These are phyloP conservation scores for Backusella luteola DNA, from an alignment of 192 early-diverging fungal species.

Conservation along the genomic window DNA sequence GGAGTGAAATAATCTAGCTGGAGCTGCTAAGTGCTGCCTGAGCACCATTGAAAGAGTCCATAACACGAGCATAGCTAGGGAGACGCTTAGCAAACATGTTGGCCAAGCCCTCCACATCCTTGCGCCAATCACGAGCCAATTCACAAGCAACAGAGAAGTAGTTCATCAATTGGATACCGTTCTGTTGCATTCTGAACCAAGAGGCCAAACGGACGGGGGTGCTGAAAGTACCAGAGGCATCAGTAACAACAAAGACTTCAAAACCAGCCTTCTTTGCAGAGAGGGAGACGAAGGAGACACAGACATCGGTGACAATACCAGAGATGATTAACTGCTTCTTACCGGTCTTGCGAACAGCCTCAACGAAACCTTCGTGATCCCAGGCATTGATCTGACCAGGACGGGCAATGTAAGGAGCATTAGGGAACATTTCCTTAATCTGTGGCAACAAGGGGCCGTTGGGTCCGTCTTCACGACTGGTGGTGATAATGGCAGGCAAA, in stretches of 20 bases:
- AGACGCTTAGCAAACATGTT: conserved; percentile 25
- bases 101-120: conserved; percentile 23
- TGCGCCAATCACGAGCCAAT: conserved; percentile 32
- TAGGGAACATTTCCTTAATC: conserved; percentile 28
- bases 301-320: conserved; percentile 39
- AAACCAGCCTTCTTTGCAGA: conserved; percentile 38
- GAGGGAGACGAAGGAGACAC: conserved; percentile 30
- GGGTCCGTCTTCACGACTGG: conserved; percentile 33
- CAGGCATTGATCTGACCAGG: conserved; percentile 37
- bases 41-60: conserved; percentile 24
- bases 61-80: conserved; percentile 24
- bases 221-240: conserved; percentile 36
- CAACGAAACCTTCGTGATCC: conserved; percentile 25
- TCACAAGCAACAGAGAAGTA: conserved; percentile 34
- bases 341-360: conserved; percentile 32
- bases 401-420: conserved; percentile 27
- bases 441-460: conserved; percentile 25
- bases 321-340: conserved; percentile 33
- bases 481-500: conserved; percentile 28
- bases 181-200: conserved; percentile 29
- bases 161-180: conserved; percentile 32
- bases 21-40: background rate
- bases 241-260: conserved; percentile 34
- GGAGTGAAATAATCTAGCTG: background rate
- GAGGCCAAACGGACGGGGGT: conserved; percentile 25